Evolutionary conservation across 768 basidiomycete species (phyloP), one percentile per base, ranked within the genome.

Genomic region (Trichaptum fuscoviolaceum): DNA sequence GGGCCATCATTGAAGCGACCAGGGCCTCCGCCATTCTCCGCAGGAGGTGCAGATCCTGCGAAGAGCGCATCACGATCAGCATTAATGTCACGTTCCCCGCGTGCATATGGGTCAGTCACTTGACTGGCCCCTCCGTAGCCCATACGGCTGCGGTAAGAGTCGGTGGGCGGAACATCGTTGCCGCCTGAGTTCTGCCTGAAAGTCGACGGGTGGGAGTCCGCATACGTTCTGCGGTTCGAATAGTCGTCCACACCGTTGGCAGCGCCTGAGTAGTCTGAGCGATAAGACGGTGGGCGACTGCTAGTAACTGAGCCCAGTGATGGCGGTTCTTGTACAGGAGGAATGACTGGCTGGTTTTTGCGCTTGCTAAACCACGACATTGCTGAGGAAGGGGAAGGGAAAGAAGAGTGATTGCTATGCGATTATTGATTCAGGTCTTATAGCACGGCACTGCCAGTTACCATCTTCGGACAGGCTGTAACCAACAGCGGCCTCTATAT

Each of bases 31-130:
- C 73, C 73, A 70, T 83, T 86, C 68, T 84, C 73, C 10, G 12
- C 5, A 20, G 42, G 42, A 1, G 88, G 82, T 58, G 89, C 86
- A 74, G 87, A 89, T 12, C 92, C 92, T 66, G 89, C 76, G 74
- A 94, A 92, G 26, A 94, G 81, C 69, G 90, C 91, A 58, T 79
- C 84, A 60, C 92, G 87, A 75, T 91, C 90, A 34, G 80, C 78
- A 68, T 91, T 85, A 59, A 88, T 71, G 68, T 90, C 79, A 63
- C 80, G 83, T 57, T 76, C 79, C 26, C 88, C 87, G 63, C 88
- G 86, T 67, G 87, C 80, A 74, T 91, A 90, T n/a, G 81, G 75
- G 69, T 90, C 89, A 63, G 87, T 87, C 25, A 88, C 79, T 34
- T 81, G 80, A 59, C 79, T 80, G 71, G 78, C 85, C 66, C 85